phyloP scores from a whole-genome alignment of 805 yeast species.

The Millerozyma miso region DNA sequence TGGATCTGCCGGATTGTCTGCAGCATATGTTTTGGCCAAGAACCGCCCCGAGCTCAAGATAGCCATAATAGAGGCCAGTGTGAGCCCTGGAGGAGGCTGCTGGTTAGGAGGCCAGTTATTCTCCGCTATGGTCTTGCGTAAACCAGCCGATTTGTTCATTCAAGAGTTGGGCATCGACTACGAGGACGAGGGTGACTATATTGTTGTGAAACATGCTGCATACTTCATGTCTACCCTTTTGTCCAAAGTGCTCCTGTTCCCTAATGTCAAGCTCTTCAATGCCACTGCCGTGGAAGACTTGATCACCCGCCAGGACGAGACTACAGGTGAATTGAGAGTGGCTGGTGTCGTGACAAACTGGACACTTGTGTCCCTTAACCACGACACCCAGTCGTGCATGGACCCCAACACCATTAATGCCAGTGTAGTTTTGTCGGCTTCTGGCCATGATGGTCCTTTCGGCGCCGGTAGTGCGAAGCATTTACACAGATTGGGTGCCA shows the following conservation, averaged over 20 bases:
- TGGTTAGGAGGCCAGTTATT: slow-evolving; percentile 76
- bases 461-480: slow-evolving; percentile 79
- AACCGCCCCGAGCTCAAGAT: slow-evolving; percentile 73
- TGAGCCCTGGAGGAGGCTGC: slow-evolving; percentile 79
- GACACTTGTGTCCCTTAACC: slow-evolving; percentile 74
- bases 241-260: slow-evolving; percentile 65
- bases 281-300: slow-evolving; percentile 80
- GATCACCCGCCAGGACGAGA: slow-evolving; percentile 61
- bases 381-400: slow-evolving; percentile 76
- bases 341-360: slow-evolving; percentile 84
- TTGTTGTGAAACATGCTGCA: slow-evolving; percentile 79
- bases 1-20: slow-evolving; percentile 71
- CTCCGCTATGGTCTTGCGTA: slow-evolving; percentile 75
- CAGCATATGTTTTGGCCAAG: slow-evolving; percentile 69
- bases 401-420: slow-evolving; percentile 75
- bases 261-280: slow-evolving; percentile 72
- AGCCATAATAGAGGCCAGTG: slow-evolving; percentile 69
- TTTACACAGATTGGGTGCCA: slow-evolving; percentile 29
- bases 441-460: slow-evolving; percentile 82
- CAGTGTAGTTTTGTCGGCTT: slow-evolving; percentile 61
- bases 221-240: slow-evolving; percentile 67
- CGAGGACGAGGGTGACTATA: slow-evolving; percentile 78
- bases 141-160: slow-evolving; percentile 70
- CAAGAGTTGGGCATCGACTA: slow-evolving; percentile 60
- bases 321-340: slow-evolving; percentile 54